phyloP scores from a whole-genome alignment of 805 yeast genomes.

The Pichia rugopelliculosa region DNA sequence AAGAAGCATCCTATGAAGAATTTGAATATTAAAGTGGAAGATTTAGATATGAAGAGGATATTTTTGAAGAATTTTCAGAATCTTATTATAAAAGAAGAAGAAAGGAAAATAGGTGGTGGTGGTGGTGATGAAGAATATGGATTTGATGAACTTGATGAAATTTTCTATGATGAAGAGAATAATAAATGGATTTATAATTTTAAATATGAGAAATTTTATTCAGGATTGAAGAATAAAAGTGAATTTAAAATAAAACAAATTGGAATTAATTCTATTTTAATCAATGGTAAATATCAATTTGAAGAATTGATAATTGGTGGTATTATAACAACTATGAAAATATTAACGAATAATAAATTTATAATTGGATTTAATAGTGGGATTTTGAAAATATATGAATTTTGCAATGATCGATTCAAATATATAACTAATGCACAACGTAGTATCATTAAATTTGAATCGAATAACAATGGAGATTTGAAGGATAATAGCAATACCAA shows the following conservation, averaged over 20 bases:
- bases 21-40: slow-evolving; percentile 17
- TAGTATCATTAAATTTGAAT: slow-evolving; percentile 7
- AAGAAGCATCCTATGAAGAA: slow-evolving; percentile 57
- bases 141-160: not conserved
- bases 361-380: slow-evolving; percentile 53
- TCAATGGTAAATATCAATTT: slow-evolving; percentile 35
- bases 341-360: slow-evolving; percentile 35
- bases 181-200: slow-evolving; percentile 46
- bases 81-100: not conserved
- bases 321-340: slow-evolving; percentile 33
- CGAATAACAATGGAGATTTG: slow-evolving; percentile 34
- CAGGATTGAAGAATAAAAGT: slow-evolving; percentile 4
- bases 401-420: slow-evolving; percentile 12
- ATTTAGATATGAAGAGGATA: not conserved
- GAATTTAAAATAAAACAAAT: slow-evolving; percentile 9
- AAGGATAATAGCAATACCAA: slow-evolving; percentile 45
- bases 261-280: slow-evolving; percentile 16
- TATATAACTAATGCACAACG: slow-evolving; percentile 38
- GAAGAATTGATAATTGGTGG: slow-evolving; percentile 34
- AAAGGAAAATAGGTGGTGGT: no score
- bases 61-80: slow-evolving; percentile 13
- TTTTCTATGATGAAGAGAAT: slow-evolving; percentile 29
- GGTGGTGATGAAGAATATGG: not conserved
- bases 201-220: slow-evolving; percentile 1
- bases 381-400: slow-evolving; percentile 37